Base-by-base conservation (phyloP, 805 yeast genomes). In the Lipomyces chichibuensis region DNA sequence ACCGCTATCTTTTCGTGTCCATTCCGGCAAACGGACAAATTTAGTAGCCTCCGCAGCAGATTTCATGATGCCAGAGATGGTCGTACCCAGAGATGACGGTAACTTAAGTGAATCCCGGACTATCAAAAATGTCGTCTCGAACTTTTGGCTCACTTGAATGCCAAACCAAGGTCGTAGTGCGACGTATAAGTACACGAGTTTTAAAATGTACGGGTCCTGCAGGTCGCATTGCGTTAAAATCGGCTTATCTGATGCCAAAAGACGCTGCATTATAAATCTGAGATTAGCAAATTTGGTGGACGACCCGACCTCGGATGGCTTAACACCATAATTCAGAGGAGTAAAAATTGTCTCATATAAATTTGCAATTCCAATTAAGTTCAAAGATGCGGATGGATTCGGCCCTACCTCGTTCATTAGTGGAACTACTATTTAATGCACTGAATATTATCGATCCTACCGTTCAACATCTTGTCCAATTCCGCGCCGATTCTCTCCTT, bases 401-500 rank as follows among this genome's bases (percentile, higher is more conserved):
- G 60, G 69, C n/a, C 54, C 65, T 69, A 49, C 39, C 43, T 37
- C 37, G 37, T 35, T 7, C 1, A 43, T 43, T 43, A 43, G 49
- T 7, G 23, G 13, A 17, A 17, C 49, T n/a, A 8, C 23, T 17
- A 5, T 43, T 17, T 17, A 43, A 11, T 43, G 23, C 49, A 43
- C 9, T 43, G 20, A 17, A 7, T 17, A 43, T 3, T 43, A n/a
- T 37, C 25, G 32, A 52, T 39, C 25, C 4, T 17, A 25, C 92
- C 85, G n/a, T 78, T 77, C n/a, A 94, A 79, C 52, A 89, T 89
- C 77, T 95, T 95, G 57, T 84, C 87, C 59, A 93, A 77, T 75
- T 95, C 99, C 5, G 85, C 87, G 2, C 97, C 98, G 20, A 95
- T 87, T 70, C 99, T 83, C 77, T 95, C 99, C 62, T 95, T 83